A percentile compares a stretch with the other conserved stretches of the same genome.
These are phyloP conservation scores for Aaosphaeria arxii DNA, from an alignment of 2,329 filamentous ascomycete genomes.

Conservation along the genomic window DNA sequence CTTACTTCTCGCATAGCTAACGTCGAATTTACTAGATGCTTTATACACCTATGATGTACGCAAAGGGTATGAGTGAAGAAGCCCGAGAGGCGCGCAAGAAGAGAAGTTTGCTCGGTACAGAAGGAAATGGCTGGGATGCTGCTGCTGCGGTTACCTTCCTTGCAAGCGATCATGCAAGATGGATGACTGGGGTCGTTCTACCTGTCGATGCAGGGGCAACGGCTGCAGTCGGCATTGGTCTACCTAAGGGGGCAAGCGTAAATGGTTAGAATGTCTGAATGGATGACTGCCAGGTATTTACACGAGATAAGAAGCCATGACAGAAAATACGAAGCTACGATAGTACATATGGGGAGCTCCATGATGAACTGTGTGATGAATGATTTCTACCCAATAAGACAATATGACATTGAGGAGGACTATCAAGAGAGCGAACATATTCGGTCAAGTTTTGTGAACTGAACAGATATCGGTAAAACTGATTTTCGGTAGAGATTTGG, in stretches of 20 bases:
- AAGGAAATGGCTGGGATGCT: constrained; percentile 55
- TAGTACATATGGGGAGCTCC: too few relatives aligned
- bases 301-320: too few relatives aligned
- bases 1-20: background rate
- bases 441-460: too few relatives aligned
- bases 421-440: too few relatives aligned
- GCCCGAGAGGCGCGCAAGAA: constrained; percentile 49
- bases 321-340: too few relatives aligned
- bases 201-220: constrained; percentile 31
- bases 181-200: constrained; percentile 43
- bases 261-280: constrained; percentile 14
- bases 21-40: constrained; percentile 38
- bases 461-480: too few relatives aligned
- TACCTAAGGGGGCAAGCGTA: constrained; percentile 20
- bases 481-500: too few relatives aligned
- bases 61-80: constrained; percentile 49
- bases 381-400: too few relatives aligned
- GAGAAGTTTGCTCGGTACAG: constrained; percentile 51
- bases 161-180: constrained; percentile 51
- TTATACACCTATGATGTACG: constrained; percentile 57
- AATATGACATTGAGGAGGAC: too few relatives aligned
- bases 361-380: too few relatives aligned
- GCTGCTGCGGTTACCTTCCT: constrained; percentile 52
- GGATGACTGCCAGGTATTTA: too few relatives aligned
- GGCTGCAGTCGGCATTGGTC: constrained; percentile 23